Evolutionary conservation across 208 protist genomes (phyloP).

Genomic region (Crithidia acanthocephali): DNA sequence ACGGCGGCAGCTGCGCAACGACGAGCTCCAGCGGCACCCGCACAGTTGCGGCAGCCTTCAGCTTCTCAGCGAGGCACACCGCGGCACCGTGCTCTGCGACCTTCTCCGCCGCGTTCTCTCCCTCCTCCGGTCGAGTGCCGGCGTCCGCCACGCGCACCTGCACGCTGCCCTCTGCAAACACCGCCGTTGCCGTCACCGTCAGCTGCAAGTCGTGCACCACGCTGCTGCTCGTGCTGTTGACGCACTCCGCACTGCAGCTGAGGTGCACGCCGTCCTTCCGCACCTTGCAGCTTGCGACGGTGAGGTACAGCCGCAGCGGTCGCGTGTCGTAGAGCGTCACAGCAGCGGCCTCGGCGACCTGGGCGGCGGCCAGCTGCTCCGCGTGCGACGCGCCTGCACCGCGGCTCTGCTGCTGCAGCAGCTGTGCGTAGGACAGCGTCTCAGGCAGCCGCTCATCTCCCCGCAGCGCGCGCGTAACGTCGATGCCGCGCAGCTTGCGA

Average conservation of each 20-base stretch:
- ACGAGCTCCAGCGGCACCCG: conserved; percentile 30
- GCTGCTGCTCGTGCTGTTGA: conserved; percentile 47
- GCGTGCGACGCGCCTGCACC: neutral
- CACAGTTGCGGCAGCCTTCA: conserved; percentile 44
- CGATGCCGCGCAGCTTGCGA: conserved; percentile 69
- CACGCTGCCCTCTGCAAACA: conserved; percentile 19
- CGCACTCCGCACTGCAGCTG: conserved; percentile 36
- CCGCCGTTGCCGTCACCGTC: conserved; percentile 19
- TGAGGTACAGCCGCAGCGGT: conserved; percentile 38
- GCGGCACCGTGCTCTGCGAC: neutral
- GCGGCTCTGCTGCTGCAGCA: conserved; percentile 25
- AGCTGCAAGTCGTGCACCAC: conserved; percentile 22
- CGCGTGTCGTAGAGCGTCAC: conserved; percentile 48
- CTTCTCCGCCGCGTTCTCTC: neutral
- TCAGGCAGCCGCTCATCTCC: conserved; percentile 70
- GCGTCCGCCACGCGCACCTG: conserved; percentile 11
- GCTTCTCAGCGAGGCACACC: conserved; percentile 38
- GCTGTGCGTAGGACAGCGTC: conserved; percentile 58
- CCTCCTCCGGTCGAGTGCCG: neutral
- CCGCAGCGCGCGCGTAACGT: conserved; percentile 71
- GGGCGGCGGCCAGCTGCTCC: conserved; percentile 14
- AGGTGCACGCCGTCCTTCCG: conserved; percentile 51
- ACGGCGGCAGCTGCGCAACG: conserved; percentile 37
- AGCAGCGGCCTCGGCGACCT: conserved; percentile 22
- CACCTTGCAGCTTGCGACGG: conserved; percentile 51